Conservation (phyloP, 148 eudicot species). For the Chenopodium berlandieri region DNA sequence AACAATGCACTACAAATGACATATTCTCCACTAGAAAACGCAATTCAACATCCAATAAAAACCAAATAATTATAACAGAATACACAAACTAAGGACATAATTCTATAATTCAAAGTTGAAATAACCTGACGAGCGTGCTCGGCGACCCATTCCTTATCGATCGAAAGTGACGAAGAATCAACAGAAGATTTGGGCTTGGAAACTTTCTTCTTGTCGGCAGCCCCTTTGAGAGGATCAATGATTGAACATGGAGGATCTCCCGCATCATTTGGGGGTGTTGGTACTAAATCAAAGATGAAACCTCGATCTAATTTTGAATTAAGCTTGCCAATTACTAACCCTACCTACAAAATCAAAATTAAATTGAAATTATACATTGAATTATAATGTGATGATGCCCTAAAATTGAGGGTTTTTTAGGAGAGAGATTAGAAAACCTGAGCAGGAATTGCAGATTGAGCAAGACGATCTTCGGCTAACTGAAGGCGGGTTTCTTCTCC, state of each 20-base stretch:
- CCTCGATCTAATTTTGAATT: slow-evolving; percentile 61
- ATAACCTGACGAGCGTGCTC: slow-evolving; percentile 96
- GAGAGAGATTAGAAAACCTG: slow-evolving; percentile 39
- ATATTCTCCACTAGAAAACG: not conserved
- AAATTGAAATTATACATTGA: not conserved
- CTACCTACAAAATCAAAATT: slow-evolving; percentile 44
- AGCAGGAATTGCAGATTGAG: slow-evolving; percentile 42
- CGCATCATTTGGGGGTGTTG: slow-evolving; percentile 73
- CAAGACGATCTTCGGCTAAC: slow-evolving; percentile 63
- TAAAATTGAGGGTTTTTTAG: not conserved
- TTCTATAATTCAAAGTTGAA: not conserved
- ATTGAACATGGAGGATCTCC: slow-evolving; percentile 81
- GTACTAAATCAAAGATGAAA: slow-evolving; percentile 71
- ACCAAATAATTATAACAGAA: not conserved
- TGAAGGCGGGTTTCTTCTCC: slow-evolving; percentile 82
- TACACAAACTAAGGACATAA: not conserved
- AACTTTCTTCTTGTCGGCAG: slow-evolving; percentile 50
- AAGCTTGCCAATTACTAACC: slow-evolving; percentile 78
- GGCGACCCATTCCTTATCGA: slow-evolving; percentile 82
- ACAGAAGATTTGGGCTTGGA: slow-evolving; percentile 42
- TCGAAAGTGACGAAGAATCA: slow-evolving; percentile 48
- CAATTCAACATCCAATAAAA: not conserved
- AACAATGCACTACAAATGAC: not conserved
- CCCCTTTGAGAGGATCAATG: slow-evolving; percentile 26
- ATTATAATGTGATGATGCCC: not conserved